These are phyloP conservation scores for Endotrypanum monterogeii DNA, from an alignment of 208 protist species.

Conservation along the genomic window DNA sequence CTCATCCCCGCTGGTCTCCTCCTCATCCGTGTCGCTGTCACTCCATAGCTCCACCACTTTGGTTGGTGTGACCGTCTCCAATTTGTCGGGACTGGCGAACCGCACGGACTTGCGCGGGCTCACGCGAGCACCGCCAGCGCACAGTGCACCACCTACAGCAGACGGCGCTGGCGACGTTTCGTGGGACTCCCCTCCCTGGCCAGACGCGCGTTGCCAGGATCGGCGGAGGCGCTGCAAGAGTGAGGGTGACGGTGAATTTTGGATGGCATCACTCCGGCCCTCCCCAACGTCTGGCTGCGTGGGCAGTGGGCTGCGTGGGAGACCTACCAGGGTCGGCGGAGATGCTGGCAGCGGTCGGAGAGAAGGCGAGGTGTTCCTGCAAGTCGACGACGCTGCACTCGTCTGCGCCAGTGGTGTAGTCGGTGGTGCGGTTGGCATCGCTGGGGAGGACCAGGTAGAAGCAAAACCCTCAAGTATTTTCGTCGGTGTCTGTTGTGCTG, in stretches of 20 bases:
- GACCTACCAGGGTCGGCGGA: slow-evolving; percentile 6
- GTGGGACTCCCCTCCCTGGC: background rate
- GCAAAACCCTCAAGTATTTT: background rate
- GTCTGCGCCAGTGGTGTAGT: background rate
- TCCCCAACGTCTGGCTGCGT: background rate
- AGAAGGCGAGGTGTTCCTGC: slow-evolving; percentile 2
- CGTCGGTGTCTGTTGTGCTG: background rate
- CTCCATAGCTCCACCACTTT: slow-evolving; percentile 17
- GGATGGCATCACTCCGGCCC: background rate
- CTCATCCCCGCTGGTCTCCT: slow-evolving; percentile 11
- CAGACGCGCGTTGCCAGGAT: slow-evolving; percentile 8
- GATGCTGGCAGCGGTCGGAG: slow-evolving; percentile 6
- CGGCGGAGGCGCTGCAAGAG: slow-evolving; percentile 11
- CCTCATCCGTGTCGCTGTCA: slow-evolving; percentile 5
- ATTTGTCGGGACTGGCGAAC: slow-evolving; percentile 56
- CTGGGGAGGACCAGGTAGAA: slow-evolving; percentile 1
- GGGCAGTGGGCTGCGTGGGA: slow-evolving; percentile 8
- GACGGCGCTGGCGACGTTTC: slow-evolving; percentile 14
- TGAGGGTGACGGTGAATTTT: slow-evolving; percentile 1
- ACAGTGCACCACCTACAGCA: slow-evolving; percentile 4
- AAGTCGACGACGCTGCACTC: background rate
- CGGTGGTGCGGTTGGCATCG: background rate
- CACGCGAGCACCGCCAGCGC: background rate
- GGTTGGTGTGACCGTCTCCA: slow-evolving; percentile 50
- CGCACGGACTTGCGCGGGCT: slow-evolving; percentile 76